phyloP scores from a whole-genome alignment of 257 asterid genomes.

The Rauvolfia tetraphylla region DNA sequence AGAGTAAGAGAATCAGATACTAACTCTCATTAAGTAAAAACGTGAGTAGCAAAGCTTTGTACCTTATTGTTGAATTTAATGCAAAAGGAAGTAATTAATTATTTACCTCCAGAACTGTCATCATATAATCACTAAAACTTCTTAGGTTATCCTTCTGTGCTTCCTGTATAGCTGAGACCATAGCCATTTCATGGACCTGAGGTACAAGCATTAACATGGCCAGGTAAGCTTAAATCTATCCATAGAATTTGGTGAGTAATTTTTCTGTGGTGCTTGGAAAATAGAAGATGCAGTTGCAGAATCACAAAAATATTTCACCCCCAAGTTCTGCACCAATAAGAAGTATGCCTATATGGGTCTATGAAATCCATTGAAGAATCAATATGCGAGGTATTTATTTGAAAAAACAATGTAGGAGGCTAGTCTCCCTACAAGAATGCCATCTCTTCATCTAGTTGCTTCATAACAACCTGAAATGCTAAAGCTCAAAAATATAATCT shows the following conservation, averaged over 20 bases:
- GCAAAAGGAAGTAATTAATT: background rate
- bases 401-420: background rate
- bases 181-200: conserved; percentile 97
- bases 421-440: background rate
- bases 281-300: background rate
- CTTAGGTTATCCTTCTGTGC: conserved; percentile 90
- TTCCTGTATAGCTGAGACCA: conserved; percentile 93
- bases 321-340: background rate
- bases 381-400: background rate
- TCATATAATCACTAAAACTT: conserved; percentile 88
- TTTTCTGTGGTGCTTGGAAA: background rate
- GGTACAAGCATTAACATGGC: conserved; percentile 25
- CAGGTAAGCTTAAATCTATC: conserved; percentile 13
- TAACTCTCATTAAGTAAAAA: background rate
- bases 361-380: background rate
- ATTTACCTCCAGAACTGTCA: conserved; percentile 87
- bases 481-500: background rate
- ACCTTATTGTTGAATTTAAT: background rate
- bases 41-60: background rate
- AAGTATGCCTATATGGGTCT: background rate
- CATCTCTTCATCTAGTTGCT: background rate
- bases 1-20: background rate
- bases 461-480: background rate
- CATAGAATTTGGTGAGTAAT: background rate
- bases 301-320: background rate